Base-by-base conservation (phyloP, 306 rosid genomes). In the Vigna nakashimae region DNA sequence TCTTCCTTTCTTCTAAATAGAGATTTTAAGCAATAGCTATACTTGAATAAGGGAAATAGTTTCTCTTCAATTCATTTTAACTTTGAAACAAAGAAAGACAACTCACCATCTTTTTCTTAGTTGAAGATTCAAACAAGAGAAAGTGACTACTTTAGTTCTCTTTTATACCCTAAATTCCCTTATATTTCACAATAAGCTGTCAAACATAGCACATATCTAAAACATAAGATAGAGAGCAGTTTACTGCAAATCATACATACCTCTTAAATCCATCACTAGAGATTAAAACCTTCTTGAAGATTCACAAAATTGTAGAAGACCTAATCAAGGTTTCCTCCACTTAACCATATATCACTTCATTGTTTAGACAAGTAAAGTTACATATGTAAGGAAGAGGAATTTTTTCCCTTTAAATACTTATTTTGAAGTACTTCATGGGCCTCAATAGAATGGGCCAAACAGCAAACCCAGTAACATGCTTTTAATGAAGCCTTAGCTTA, bases 281-380 rank as follows among this genome's bases (percentile, higher is more conserved):
- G 15, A 14, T 69, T 28, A 69, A 69, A 69, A 48, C 43, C 74
- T 48, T 26, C 24, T 26, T 69, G 24, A 48, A 69, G 58, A 69
- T 32, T 48, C 58, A 15, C 74, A 68, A 46, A 46, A 46, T 69
- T 46, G 15, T 68, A 68, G 9, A 9, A 38, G 51, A 65, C 30
- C 24, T 38, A 67, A 67, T 55, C 36, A 66, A 66, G 14, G 15
- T 30, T 66, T 66, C 36, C 72, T 66, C 55, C 20, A 43, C 36
- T 28, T 20, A 66, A 45, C 38, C 53, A 66, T 20, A 66, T 20
- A 66, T 43, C 13, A 45, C 36, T 22, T 13, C 11, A 43, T 45
- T 20, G 13, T 66, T 20, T 66, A 43, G 72, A 22, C 32, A 11
- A 24, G 34, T 11, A 42, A 66, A 38, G 15, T 18, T 36, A n/a